Evolutionary conservation across 768 basidiomycete genomes (phyloP), one percentile per base, ranked within the genome.

Genomic region (Calvatia gigantea): DNA sequence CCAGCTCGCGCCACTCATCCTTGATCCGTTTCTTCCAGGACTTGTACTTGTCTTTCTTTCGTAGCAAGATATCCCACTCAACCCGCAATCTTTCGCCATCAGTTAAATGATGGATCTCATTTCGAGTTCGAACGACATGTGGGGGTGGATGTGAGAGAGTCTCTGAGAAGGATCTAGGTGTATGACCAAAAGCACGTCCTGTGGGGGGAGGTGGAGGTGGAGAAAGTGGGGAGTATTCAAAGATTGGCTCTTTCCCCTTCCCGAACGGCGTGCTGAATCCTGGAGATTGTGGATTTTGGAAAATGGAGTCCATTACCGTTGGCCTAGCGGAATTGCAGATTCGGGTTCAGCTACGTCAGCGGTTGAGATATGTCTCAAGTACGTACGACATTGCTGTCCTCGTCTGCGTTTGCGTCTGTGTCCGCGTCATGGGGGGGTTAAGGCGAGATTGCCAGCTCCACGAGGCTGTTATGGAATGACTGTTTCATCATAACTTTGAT

Each of bases 41-140:
- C 28, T 56, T 56, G 54, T 56, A 56, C 19, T 56, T 56, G 11
- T 48, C 46, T 15, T 56, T 56, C 47, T 56, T 56, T 39, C 46
- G 37, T 11, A 48, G 9, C 38, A 56, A 19, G 8, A 56, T 48
- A 49, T 56, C 54, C 54, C 54, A 56, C 42, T 56, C 54, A 15
- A 56, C 54, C 28, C 54, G 21, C 19, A 56, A n/a, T 21, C 39
- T 39, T 31, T 56, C 54, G 7, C 39, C 23, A 8, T 56, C 46
- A 4, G 38, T 41, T 8, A 56, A 29, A 41, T 56, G 21, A 1
- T 29, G 54, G 6, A 56, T 23, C 14, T 33, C 45, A 28, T 55
- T 45, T 47, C 47, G 27, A 8, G 54, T 29, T 17, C 52, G 52
- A 3, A 32, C 12, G 32, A 52, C 29, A 6, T 28, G 54, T 6